Percentiles rank a stretch among this genome's conserved stretches.
These are phyloP conservation scores for Periconia sp. DNA, from an alignment of 2,329 filamentous ascomycete genomes.

Conservation along the genomic window DNA sequence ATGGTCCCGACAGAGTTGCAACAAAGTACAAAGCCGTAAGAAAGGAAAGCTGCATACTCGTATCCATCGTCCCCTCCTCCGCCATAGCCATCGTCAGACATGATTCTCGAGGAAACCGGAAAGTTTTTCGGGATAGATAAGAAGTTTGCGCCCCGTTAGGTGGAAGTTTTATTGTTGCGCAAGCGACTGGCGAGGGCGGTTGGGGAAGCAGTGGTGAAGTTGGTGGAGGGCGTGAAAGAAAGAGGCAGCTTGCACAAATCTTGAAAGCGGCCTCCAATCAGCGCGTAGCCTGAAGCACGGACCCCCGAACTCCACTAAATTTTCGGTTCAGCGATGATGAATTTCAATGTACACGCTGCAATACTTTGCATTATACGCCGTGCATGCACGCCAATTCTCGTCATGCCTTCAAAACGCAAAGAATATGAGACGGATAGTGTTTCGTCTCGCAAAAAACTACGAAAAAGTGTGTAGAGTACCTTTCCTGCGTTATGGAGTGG, in stretches of 20 bases:
- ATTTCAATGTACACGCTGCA: background rate
- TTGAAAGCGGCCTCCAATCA: constrained; percentile 7
- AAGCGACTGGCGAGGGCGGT: background rate
- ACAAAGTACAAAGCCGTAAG: background rate
- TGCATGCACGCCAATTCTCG: background rate
- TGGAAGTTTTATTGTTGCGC: background rate
- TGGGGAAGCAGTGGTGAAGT: background rate
- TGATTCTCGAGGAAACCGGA: constrained; percentile 20
- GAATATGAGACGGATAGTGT: constrained; percentile 5
- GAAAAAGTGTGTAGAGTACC: constrained; percentile 19
- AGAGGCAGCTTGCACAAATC: constrained; percentile 13
- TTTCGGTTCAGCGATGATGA: background rate
- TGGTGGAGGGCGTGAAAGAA: constrained; percentile 8
- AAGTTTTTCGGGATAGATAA: background rate
- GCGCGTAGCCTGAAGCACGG: constrained; percentile 6
- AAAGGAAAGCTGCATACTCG: constrained; percentile 32
- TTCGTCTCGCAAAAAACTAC: constrained; percentile 25
- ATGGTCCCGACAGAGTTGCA: constrained; percentile 9
- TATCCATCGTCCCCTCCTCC: constrained; percentile 36
- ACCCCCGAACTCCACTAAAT: constrained; percentile 6
- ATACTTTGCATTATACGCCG: background rate
- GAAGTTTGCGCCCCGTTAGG: background rate
- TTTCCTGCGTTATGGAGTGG: background rate
- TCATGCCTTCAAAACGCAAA: constrained; percentile 36
- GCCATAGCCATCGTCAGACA: constrained; percentile 52